Evolutionary conservation across 1,284 basidiomycete species (phyloP).

Genomic region (Sanghuangporus sanghuang): DNA sequence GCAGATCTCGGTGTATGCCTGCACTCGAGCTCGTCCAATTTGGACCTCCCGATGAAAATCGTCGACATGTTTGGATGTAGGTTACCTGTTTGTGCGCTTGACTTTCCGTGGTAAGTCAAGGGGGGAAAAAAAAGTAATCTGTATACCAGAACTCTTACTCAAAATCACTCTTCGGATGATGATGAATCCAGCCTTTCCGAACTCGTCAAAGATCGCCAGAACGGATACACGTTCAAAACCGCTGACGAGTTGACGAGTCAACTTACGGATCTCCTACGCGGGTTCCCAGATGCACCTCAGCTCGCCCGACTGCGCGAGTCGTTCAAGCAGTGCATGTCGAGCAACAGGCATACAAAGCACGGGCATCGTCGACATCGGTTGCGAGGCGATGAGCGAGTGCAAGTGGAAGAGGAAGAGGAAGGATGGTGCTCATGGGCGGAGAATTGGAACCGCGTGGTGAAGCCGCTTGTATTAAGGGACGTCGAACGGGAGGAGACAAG

Average conservation of each 20-base stretch:
- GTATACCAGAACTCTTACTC: background rate
- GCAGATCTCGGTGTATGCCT: conserved; percentile 93
- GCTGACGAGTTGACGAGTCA: conserved; percentile 68
- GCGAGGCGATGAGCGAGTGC: background rate
- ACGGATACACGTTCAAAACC: conserved; percentile 76
- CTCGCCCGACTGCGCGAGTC: conserved; percentile 48
- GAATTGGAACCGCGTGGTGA: conserved; percentile 73
- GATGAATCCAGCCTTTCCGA: conserved; percentile 66
- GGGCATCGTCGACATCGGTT: conserved; percentile 8
- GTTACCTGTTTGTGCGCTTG: conserved; percentile 87
- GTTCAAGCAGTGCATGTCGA: conserved; percentile 24
- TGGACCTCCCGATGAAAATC: conserved; percentile 99
- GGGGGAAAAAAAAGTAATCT: too few species aligned
- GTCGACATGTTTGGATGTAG: conserved; percentile 99
- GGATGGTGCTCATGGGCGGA: conserved; percentile 78
- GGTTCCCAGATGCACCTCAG: conserved; percentile 51
- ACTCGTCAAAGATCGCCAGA: conserved; percentile 78
- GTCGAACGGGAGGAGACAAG: conserved; percentile 26
- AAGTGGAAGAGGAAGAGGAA: conserved; percentile 33
- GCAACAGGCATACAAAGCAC: background rate
- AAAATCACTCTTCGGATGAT: too few species aligned
- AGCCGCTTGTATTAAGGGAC: conserved; percentile 55
- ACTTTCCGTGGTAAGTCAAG: conserved; percentile 74
- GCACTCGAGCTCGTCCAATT: conserved; percentile 84
- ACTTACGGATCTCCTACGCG: conserved; percentile 58